Evolutionary conservation across 2,329 filamentous ascomycete species (phyloP).

Genomic region (Aspergillus sp.): DNA sequence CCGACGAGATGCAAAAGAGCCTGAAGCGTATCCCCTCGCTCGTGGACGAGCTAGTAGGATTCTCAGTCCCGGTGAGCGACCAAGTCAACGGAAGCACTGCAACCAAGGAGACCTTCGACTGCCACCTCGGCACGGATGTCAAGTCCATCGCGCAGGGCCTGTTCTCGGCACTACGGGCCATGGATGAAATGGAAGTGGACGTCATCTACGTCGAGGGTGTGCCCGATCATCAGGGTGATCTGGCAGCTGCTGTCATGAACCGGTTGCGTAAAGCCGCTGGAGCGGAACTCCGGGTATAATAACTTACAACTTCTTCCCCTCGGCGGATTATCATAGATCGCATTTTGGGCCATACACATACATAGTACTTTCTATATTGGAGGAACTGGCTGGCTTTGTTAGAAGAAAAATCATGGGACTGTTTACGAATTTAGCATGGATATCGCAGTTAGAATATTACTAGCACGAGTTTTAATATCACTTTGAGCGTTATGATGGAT

Average conservation of each 20-base stretch:
- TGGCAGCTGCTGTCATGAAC: conserved; percentile 86
- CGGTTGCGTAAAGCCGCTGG: conserved; percentile 74
- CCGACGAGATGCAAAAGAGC: conserved; percentile 25
- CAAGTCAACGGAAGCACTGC: conserved; percentile 19
- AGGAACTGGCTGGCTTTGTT: neutral
- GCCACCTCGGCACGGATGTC: conserved; percentile 70
- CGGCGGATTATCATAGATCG: conserved; percentile 7
- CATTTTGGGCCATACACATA: neutral
- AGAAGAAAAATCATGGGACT: conserved; percentile 5
- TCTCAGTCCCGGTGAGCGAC: conserved; percentile 31
- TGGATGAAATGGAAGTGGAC: conserved; percentile 78
- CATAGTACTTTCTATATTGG: neutral
- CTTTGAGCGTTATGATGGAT: no score
- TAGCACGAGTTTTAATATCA: no score
- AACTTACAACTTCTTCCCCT: neutral
- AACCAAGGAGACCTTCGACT: conserved; percentile 59
- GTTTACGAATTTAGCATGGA: conserved; percentile 7
- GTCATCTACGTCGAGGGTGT: conserved; percentile 92
- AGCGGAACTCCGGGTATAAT: conserved; percentile 53
- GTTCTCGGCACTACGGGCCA: conserved; percentile 81
- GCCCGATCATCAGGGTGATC: conserved; percentile 67
- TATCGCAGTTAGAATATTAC: neutral
- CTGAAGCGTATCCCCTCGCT: conserved; percentile 27
- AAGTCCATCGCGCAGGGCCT: conserved; percentile 79
- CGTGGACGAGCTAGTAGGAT: conserved; percentile 30